Evolutionary conservation across 495 filamentous ascomycete genomes (phyloP).

Genomic region (Aspergillus hancockii): DNA sequence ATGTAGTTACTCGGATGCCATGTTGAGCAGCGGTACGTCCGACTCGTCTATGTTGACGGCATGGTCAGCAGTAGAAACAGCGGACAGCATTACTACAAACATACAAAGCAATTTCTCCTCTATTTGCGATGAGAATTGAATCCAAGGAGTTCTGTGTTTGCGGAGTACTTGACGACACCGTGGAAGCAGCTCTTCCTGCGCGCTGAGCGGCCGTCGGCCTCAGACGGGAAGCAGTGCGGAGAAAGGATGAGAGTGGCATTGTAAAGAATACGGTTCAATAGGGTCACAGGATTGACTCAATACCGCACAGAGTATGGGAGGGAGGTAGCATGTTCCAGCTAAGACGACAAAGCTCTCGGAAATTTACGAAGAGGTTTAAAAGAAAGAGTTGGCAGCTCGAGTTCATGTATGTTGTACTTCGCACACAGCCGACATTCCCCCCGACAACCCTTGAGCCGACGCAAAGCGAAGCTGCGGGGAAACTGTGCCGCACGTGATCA

Average conservation of each 20-base stretch:
- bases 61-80: constrained; percentile 12
- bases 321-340: constrained; percentile 25
- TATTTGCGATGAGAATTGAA: constrained; percentile 92
- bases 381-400: constrained; percentile 11
- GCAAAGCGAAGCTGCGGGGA: constrained; percentile 49
- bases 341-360: constrained; percentile 9
- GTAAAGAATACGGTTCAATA: constrained; percentile 16
- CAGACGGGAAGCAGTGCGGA: constrained; percentile 47
- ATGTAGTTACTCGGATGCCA: constrained; percentile 90
- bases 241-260: constrained; percentile 49
- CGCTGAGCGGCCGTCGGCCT: constrained; percentile 36
- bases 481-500: constrained; percentile 28
- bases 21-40: constrained; percentile 80
- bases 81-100: constrained; percentile 17
- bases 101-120: constrained; percentile 91
- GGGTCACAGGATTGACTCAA: constrained; percentile 13
- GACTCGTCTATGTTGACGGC: constrained; percentile 61
- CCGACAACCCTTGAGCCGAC: constrained; percentile 35
- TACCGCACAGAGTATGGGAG: constrained; percentile 6
- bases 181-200: constrained; percentile 38
- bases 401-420: constrained; percentile 9
- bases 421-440: not conserved
- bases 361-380: not conserved
- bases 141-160: constrained; percentile 56
- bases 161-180: constrained; percentile 26